Percentiles rank a stretch among this genome's conserved stretches.
Conservation (phyloP, 805 yeast genomes). For the Dipodascus albidus region DNA sequence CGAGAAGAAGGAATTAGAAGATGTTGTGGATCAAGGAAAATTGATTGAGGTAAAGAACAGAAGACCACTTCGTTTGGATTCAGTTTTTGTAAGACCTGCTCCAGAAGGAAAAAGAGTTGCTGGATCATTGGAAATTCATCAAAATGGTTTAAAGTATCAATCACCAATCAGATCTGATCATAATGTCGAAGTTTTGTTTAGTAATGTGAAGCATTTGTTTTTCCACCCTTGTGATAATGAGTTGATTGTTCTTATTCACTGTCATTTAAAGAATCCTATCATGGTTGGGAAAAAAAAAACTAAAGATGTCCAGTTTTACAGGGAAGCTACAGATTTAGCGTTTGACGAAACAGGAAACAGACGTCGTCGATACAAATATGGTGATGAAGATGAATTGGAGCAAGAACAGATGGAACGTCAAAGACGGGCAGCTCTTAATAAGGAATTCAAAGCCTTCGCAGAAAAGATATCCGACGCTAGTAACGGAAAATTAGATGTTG, state of each 20-base stretch:
- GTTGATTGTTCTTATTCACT: constrained; percentile 81
- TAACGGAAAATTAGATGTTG: constrained; percentile 73
- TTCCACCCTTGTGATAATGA: constrained; percentile 97
- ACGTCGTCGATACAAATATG: constrained; percentile 74
- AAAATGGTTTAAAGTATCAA: constrained; percentile 91
- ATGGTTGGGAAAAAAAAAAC: constrained; percentile 95
- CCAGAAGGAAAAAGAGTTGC: constrained; percentile 96
- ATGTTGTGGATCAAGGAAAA: constrained; percentile 86
- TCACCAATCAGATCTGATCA: constrained; percentile 78
- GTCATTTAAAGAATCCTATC: constrained; percentile 84
- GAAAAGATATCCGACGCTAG: constrained; percentile 87
- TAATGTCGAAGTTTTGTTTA: constrained; percentile 74
- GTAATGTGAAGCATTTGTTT: constrained; percentile 84
- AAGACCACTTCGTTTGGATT: constrained; percentile 77
- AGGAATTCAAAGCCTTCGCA: constrained; percentile 80
- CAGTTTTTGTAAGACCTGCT: constrained; percentile 85
- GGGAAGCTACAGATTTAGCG: constrained; percentile 93
- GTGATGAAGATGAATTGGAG: constrained; percentile 96
- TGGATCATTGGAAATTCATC: constrained; percentile 83
- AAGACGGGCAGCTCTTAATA: constrained; percentile 80
- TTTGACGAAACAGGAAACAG: constrained; percentile 96
- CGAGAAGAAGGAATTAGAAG: constrained; percentile 85
- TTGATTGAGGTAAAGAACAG: constrained; percentile 72
- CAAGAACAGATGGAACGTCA: constrained; percentile 98
- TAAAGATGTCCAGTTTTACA: constrained; percentile 87